Conservation (phyloP, 225 moss, liverwort and hornwort genomes). For the Marchantia paleacea region DNA sequence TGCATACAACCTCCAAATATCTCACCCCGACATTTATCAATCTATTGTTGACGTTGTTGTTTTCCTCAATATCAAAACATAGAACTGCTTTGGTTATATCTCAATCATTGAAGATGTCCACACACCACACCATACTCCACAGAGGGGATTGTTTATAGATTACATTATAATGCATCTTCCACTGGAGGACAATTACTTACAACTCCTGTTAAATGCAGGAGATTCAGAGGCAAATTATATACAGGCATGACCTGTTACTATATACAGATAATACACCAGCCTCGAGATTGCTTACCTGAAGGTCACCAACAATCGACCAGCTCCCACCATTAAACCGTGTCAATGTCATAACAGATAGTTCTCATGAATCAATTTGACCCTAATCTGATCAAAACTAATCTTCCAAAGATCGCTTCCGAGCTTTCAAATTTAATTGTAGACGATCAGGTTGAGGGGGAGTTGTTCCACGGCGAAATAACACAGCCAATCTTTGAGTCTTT, state of each 20-base stretch:
- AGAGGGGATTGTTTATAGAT: no score
- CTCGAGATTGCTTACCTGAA: slow-evolving; percentile 6
- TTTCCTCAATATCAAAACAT: no score
- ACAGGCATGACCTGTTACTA: slow-evolving; percentile 18
- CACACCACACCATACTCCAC: no score
- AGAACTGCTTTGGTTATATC: no score
- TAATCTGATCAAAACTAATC: slow-evolving; percentile 33
- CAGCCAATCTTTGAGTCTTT: slow-evolving; percentile 49
- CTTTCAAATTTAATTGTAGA: slow-evolving; percentile 49
- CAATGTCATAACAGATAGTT: slow-evolving; percentile 17
- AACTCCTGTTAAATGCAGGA: slow-evolving; percentile 11
- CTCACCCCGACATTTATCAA: no score
- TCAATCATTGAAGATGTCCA: no score
- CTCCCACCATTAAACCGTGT: slow-evolving; percentile 1
- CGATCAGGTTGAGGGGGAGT: slow-evolving; percentile 54
- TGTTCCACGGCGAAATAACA: slow-evolving; percentile 47
- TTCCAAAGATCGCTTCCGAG: slow-evolving; percentile 49
- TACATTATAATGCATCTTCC: not conserved
- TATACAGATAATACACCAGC: slow-evolving; percentile 15
- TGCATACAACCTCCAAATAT: no score
- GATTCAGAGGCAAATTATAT: slow-evolving; percentile 14
- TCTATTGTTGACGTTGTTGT: no score
- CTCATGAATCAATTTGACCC: slow-evolving; percentile 8
- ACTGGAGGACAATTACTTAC: slow-evolving; percentile 15
- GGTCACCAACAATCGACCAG: not conserved